Evolutionary conservation across 805 yeast genomes (phyloP).

Genomic region (Priceomyces fermenticarens): DNA sequence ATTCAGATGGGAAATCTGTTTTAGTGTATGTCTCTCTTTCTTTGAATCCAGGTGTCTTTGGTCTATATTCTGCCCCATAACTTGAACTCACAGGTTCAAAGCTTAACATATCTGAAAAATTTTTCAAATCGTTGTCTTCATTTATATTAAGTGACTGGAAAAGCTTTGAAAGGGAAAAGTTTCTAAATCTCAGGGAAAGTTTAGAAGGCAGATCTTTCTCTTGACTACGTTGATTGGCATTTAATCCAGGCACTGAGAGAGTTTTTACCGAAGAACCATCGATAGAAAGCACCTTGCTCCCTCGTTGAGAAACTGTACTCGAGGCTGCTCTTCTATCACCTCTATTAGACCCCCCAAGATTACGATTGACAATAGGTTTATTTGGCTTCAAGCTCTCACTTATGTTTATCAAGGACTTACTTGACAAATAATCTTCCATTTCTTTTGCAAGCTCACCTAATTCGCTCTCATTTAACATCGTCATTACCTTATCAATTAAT

Average conservation of each 20-base stretch:
- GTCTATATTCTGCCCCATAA: conserved; percentile 46
- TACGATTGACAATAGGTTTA: conserved; percentile 35
- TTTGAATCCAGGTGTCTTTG: conserved; percentile 55
- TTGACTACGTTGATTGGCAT: conserved; percentile 8
- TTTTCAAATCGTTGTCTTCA: conserved; percentile 39
- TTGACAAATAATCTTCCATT: conserved; percentile 61
- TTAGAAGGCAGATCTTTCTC: conserved; percentile 26
- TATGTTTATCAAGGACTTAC: conserved; percentile 43
- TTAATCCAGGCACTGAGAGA: conserved; percentile 26
- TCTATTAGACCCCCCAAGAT: conserved; percentile 14
- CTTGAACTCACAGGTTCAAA: conserved; percentile 33
- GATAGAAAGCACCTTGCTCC: conserved; percentile 23
- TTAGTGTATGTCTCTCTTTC: conserved; percentile 28
- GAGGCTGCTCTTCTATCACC: conserved; percentile 12
- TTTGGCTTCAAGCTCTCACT: conserved; percentile 39
- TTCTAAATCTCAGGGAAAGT: conserved; percentile 30
- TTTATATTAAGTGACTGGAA: conserved; percentile 37
- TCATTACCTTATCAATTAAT: conserved; percentile 69
- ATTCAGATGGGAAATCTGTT: conserved; percentile 52
- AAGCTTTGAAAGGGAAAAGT: conserved; percentile 31
- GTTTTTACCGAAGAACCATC: conserved; percentile 25
- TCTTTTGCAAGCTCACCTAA: conserved; percentile 62
- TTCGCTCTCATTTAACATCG: conserved; percentile 61
- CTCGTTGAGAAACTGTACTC: conserved; percentile 19
- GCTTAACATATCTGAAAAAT: conserved; percentile 33